Evolutionary conservation across 2,329 filamentous ascomycete species (phyloP).

Genomic region (Colletotrichum sp.): DNA sequence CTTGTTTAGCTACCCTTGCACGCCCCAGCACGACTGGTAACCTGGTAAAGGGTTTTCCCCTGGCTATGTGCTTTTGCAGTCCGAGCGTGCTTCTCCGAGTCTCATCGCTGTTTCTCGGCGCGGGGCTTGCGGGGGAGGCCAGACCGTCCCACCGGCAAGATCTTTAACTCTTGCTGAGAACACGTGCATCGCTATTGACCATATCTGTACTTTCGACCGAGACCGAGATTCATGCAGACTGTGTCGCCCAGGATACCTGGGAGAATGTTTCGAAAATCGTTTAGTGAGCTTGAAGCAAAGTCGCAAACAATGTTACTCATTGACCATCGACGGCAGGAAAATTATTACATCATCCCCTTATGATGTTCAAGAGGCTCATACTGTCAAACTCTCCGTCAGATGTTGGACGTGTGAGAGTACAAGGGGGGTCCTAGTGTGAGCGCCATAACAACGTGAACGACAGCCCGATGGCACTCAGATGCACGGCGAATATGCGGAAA

Average conservation of each 20-base stretch:
- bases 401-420: neutral
- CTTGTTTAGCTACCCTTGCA: neutral
- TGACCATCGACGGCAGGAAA: neutral
- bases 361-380: neutral
- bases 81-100: neutral
- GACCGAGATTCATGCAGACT: neutral
- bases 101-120: neutral
- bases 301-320: fast-evolving
- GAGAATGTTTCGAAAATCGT: neutral
- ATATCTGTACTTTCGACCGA: neutral
- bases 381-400: neutral
- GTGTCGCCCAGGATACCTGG: neutral
- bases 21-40: neutral
- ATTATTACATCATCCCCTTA: neutral
- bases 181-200: neutral
- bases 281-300: neutral
- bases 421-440: neutral
- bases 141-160: neutral
- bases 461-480: neutral
- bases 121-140: neutral
- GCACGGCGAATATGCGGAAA: neutral
- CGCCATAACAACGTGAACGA: neutral
- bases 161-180: neutral
- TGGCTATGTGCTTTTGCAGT: neutral
- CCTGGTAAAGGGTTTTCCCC: neutral